Conservation (phyloP, 345 rosid species). For the Brassica cretica region DNA sequence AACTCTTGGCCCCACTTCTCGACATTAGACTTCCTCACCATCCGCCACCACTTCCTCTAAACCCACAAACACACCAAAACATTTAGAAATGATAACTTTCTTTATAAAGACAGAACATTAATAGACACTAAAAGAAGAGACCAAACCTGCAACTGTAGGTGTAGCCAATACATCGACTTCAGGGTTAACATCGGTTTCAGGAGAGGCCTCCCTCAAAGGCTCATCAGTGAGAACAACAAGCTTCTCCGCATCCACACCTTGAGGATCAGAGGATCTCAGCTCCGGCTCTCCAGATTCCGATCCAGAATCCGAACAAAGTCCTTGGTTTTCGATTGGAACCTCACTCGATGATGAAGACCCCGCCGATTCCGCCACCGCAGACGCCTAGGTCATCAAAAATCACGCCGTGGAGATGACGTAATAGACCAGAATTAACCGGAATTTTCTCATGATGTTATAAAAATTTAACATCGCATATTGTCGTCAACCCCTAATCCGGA, state of each 20-base stretch:
- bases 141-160: slow-evolving; percentile 10
- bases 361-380: neutral
- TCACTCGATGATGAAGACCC: neutral
- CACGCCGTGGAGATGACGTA: too few relatives aligned
- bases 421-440: too few relatives aligned
- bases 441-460: too few relatives aligned
- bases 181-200: neutral
- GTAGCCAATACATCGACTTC: neutral
- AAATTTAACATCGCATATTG: too few relatives aligned
- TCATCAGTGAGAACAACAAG: neutral
- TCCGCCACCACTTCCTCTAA: slow-evolving; percentile 46
- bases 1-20: slow-evolving; percentile 5
- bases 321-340: neutral
- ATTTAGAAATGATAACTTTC: neutral
- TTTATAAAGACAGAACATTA: neutral
- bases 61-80: slow-evolving; percentile 33
- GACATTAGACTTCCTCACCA: slow-evolving; percentile 27
- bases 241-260: neutral
- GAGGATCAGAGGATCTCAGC: neutral
- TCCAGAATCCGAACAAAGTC: neutral
- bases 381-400: neutral
- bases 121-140: slow-evolving; percentile 13
- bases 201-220: neutral
- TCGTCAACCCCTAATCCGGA: too few relatives aligned
- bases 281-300: slow-evolving; percentile 3